A percentile compares a stretch with the other conserved stretches of the same genome.
Evolutionary conservation across 108 stramenopile genomes (phyloP).

Genomic region (Nitzschia palea): DNA sequence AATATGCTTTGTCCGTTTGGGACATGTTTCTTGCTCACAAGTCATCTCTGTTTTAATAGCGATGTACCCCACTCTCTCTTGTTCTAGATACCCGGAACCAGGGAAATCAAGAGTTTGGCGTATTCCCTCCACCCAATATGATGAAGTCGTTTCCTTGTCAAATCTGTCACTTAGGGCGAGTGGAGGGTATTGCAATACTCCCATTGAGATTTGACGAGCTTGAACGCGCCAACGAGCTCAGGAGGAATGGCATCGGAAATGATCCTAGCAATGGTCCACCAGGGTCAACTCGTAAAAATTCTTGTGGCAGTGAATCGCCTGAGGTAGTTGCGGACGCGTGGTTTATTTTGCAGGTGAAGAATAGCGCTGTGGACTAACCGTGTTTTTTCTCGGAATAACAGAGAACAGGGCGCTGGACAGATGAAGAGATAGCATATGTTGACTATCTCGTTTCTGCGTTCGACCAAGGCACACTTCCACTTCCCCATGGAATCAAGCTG

Average conservation of each 20-base stretch:
- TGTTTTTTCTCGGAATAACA: constrained; percentile 36
- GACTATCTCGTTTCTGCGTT: constrained; percentile 65
- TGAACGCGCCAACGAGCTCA: constrained; percentile 42
- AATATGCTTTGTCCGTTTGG: no score
- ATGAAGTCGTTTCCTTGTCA: constrained; percentile 26
- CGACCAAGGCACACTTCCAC: constrained; percentile 60
- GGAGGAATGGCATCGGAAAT: constrained; percentile 2
- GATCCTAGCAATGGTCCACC: constrained; percentile 1
- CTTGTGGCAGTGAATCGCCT: constrained; percentile 18
- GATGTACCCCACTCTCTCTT: constrained; percentile 45
- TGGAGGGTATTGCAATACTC: constrained; percentile 39
- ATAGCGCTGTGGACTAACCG: constrained; percentile 12
- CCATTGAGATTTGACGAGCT: constrained; percentile 40
- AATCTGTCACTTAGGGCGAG: constrained; percentile 28
- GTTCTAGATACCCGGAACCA: constrained; percentile 28
- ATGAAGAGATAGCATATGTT: constrained; percentile 64
- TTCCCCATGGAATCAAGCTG: constrained; percentile 78
- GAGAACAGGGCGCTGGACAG: constrained; percentile 81
- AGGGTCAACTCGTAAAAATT: constrained; percentile 13
- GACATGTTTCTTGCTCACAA: no score
- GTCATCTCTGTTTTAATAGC: constrained; percentile 11
- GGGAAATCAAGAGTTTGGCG: constrained; percentile 19
- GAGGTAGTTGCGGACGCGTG: constrained; percentile 43
- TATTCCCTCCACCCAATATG: constrained; percentile 21
- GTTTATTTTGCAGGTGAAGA: constrained; percentile 37